Conservation (phyloP, 1,284 basidiomycete species). For the Exobasidium rhododendri region DNA sequence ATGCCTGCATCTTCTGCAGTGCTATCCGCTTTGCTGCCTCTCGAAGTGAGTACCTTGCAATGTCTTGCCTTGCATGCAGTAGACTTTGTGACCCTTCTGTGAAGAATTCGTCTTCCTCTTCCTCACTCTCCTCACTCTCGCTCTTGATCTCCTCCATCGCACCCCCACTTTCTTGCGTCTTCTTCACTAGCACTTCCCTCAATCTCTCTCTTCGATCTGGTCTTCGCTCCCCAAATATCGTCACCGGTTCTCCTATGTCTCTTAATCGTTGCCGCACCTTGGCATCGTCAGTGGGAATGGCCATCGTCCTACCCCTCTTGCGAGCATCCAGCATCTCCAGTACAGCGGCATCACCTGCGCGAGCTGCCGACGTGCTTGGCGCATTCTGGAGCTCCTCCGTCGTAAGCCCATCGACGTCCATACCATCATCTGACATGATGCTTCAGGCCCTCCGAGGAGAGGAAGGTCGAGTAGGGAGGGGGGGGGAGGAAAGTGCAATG, state of each 20-base stretch:
- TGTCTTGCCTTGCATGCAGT: conserved; percentile 72
- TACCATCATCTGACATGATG: neutral
- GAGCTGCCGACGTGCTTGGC: neutral
- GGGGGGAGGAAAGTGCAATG: neutral
- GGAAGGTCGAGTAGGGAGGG: neutral
- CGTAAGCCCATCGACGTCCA: conserved; percentile 1
- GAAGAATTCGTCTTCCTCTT: conserved; percentile 90
- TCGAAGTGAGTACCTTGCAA: conserved; percentile 84
- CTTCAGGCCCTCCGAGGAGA: neutral
- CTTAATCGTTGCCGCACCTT: conserved; percentile 82
- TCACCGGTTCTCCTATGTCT: conserved; percentile 92
- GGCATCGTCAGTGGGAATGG: conserved; percentile 93
- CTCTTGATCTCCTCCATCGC: conserved; percentile 54
- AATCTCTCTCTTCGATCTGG: conserved; percentile 80
- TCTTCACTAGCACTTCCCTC: conserved; percentile 81
- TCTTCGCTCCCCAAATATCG: conserved; percentile 84
- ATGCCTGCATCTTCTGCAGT: conserved; percentile 81
- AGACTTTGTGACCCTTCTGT: conserved; percentile 83
- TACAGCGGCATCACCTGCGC: neutral
- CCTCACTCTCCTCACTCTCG: conserved; percentile 60
- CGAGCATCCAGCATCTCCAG: conserved; percentile 31
- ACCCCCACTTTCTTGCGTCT: conserved; percentile 63
- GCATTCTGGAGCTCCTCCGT: neutral
- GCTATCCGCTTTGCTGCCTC: conserved; percentile 89
- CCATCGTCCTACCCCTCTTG: conserved; percentile 86